Conservation (phyloP, 495 filamentous ascomycete genomes). For the Penicillium manginii region DNA sequence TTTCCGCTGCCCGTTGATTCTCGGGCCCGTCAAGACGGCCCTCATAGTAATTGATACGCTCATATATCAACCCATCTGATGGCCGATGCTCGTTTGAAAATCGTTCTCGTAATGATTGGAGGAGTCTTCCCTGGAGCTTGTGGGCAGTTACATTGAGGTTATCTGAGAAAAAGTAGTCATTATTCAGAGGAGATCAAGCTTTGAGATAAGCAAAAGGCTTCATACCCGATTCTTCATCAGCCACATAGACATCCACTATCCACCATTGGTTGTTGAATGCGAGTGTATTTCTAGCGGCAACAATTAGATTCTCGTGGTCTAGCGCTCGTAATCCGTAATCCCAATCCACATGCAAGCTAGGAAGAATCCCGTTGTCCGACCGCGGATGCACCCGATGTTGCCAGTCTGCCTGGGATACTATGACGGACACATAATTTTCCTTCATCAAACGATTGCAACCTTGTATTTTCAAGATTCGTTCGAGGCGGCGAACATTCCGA, state of each 20-base stretch:
- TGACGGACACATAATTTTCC: slow-evolving; percentile 4
- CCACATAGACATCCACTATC: slow-evolving; percentile 21
- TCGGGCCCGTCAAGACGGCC: no score
- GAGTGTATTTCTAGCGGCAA: slow-evolving; percentile 7
- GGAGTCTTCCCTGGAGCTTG: slow-evolving; percentile 2
- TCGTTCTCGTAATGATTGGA: slow-evolving; percentile 13
- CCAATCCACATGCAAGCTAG: slow-evolving; percentile 1
- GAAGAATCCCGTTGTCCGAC: not conserved
- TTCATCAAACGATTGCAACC: slow-evolving; percentile 7
- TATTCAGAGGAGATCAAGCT: not conserved
- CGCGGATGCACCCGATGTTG: not conserved
- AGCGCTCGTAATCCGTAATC: slow-evolving; percentile 10
- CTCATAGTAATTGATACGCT: slow-evolving; percentile 19
- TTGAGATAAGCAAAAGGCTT: not conserved
- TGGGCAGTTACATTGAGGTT: not conserved
- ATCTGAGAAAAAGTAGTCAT: not conserved
- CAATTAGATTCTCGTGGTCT: slow-evolving; percentile 17
- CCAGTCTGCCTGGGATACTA: slow-evolving; percentile 1
- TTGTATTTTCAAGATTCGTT: slow-evolving; percentile 4
- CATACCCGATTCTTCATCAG: not conserved
- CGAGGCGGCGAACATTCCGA: not conserved
- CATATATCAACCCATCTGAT: slow-evolving; percentile 17
- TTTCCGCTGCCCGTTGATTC: no score
- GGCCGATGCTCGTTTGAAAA: slow-evolving; percentile 15
- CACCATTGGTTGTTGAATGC: slow-evolving; percentile 14